phyloP scores from a whole-genome alignment of 768 basidiomycete genomes.

The Phanerochaete carnosa region DNA sequence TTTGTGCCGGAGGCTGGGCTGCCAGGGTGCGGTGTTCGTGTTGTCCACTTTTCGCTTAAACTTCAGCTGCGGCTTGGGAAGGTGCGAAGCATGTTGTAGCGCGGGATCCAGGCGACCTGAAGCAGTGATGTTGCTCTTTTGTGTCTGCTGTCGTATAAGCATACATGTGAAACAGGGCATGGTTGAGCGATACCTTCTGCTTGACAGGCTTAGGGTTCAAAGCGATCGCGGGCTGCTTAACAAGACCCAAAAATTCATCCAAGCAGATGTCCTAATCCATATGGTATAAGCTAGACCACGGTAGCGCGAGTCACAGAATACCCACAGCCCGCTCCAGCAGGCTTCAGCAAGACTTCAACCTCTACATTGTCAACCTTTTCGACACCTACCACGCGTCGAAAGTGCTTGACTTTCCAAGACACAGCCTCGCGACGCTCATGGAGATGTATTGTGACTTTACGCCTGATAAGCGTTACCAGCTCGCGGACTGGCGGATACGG shows the following conservation, averaged over 20 bases:
- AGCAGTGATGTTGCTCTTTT: conserved; percentile 7
- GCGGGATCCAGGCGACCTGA: conserved; percentile 53
- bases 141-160: neutral
- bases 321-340: conserved; percentile 85
- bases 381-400: conserved; percentile 96
- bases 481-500: conserved; percentile 97
- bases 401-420: conserved; percentile 77
- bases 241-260: conserved; percentile 72
- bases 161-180: neutral
- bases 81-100: conserved; percentile 69
- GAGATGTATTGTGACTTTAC: conserved; percentile 87
- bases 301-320: neutral
- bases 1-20: conserved; percentile 69
- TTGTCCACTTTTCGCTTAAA: conserved; percentile 68
- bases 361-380: conserved; percentile 95
- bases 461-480: conserved; percentile 93
- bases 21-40: conserved; percentile 53
- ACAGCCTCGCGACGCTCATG: conserved; percentile 81
- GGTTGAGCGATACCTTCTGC: conserved; percentile 15
- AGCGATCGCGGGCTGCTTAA: conserved; percentile 61
- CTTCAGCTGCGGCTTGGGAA: conserved; percentile 77
- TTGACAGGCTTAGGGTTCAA: conserved; percentile 45
- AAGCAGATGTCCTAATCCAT: conserved; percentile 84
- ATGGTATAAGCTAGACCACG: neutral
- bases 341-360: conserved; percentile 93